These are phyloP conservation scores for Syzygium aqueum DNA, from an alignment of 345 rosid genomes.

Conservation along the genomic window DNA sequence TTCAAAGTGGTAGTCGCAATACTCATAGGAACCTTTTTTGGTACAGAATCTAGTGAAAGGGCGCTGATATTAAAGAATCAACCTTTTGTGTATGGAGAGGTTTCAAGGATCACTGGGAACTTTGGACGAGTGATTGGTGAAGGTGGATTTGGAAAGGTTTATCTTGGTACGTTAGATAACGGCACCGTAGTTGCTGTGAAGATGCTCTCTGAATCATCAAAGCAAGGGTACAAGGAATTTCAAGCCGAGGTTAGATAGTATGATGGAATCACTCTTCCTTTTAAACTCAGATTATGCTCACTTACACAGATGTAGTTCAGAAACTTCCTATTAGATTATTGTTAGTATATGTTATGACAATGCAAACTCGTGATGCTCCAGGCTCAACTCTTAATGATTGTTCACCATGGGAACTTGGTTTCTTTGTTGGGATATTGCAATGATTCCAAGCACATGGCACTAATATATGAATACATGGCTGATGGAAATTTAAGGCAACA, in stretches of 20 bases:
- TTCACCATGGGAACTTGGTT: conserved; percentile 52
- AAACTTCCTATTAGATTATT: background rate
- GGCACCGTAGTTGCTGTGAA: conserved; percentile 19
- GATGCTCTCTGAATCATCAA: conserved; percentile 6
- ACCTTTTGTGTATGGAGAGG: conserved; percentile 18
- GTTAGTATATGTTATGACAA: background rate
- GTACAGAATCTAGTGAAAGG: background rate
- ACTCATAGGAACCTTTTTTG: background rate
- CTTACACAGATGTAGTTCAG: background rate
- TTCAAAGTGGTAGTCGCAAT: background rate
- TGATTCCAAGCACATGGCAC: conserved; percentile 25
- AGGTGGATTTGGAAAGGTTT: conserved; percentile 41
- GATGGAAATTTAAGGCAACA: conserved; percentile 39
- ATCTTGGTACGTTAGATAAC: conserved; percentile 3
- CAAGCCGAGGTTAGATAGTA: conserved; percentile 12
- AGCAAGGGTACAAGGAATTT: conserved; percentile 16
- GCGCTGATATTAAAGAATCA: background rate
- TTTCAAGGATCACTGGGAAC: conserved; percentile 30
- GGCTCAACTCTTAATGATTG: conserved; percentile 47
- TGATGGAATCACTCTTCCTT: background rate
- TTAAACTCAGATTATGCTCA: background rate
- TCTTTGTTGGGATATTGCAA: conserved; percentile 48
- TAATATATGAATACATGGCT: conserved; percentile 53
- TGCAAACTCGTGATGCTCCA: background rate
- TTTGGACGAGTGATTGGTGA: conserved; percentile 27